phyloP scores from a whole-genome alignment of 108 stramenopile genomes.

The Cyclostephanos tholiformis region DNA sequence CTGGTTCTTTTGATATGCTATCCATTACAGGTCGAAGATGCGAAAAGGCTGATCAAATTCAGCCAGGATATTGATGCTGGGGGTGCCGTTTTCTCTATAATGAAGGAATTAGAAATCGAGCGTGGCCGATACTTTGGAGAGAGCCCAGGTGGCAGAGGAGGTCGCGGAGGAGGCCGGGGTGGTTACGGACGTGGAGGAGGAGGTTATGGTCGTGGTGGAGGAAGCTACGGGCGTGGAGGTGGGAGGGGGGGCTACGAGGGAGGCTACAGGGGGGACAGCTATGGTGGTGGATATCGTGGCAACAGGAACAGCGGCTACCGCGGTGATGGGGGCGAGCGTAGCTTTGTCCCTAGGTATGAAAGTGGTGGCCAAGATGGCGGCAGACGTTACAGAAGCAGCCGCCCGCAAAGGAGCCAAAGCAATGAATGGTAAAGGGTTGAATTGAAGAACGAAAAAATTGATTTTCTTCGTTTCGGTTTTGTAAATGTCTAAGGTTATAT shows the following conservation, averaged over 20 bases:
- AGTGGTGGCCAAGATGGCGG: constrained; percentile 22
- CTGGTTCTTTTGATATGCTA: not conserved
- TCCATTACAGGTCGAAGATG: constrained; percentile 68
- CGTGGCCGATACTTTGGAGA: constrained; percentile 74
- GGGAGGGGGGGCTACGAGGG: constrained; percentile 11
- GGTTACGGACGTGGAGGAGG: constrained; percentile 39
- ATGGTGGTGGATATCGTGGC: constrained; percentile 20
- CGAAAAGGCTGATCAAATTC: constrained; percentile 79
- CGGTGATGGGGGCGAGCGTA: constrained; percentile 4
- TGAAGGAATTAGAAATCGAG: constrained; percentile 79
- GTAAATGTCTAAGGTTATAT: not conserved
- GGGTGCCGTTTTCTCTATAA: constrained; percentile 67
- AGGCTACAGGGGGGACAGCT: constrained; percentile 6
- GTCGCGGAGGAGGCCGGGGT: constrained; percentile 60
- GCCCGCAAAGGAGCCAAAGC: constrained; percentile 3
- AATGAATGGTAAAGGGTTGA: constrained; percentile 14
- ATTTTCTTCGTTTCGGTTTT: not conserved
- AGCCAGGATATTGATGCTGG: constrained; percentile 76
- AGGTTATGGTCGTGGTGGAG: constrained; percentile 23
- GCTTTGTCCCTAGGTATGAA: constrained; percentile 24
- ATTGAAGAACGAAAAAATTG: not conserved
- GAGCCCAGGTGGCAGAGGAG: constrained; percentile 38
- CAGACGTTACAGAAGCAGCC: constrained; percentile 3
- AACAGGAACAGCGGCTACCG: constrained; percentile 21
- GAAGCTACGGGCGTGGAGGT: constrained; percentile 19